Base-by-base conservation (phyloP, 78 protist species). In the Guillardia theta region DNA sequence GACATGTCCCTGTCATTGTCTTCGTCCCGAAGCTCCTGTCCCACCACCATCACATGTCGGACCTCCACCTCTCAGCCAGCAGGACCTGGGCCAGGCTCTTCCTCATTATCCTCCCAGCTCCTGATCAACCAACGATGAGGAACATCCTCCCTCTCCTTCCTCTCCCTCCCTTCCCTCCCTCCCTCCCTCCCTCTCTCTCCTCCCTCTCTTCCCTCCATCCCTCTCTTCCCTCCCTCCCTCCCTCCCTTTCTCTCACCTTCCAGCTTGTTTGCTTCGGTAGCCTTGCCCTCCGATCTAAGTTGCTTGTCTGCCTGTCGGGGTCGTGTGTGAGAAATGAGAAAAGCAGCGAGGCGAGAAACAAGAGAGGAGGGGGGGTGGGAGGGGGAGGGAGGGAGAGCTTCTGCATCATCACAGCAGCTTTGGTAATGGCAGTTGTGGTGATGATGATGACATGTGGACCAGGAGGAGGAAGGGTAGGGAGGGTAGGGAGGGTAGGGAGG, bases 61-160 rank as follows among this genome's bases (percentile, higher is more conserved):
- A n/a, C n/a, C n/a, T n/a, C n/a, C n/a, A n/a, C n/a, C n/a, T n/a
- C n/a, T n/a, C n/a, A n/a, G n/a, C n/a, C n/a, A n/a, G n/a, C n/a
- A n/a, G n/a, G n/a, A n/a, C n/a, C 80, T 64, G 80, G 43, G 90
- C 90, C 0, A 78, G 9, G 18, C 45, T 43, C 48, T 78, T 78
- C 4, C 90, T 46, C 90, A 78, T 78, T 15, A 78, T 8, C 53
- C 90, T 46, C 45, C 90, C 90, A 10, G 90, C 90, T 5, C 90
- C 48, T n/a, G n/a, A n/a, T n/a, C n/a, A n/a, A n/a, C n/a, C n/a
- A n/a, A n/a, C n/a, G 58, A 50, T 10, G 58, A 50, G 58, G 58
- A 15, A 15, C 58, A 10, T 50, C 30, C 58, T 50, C 15, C 58
- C 58, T 15, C 58, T 50, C 58, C 10, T 10, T 15, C 15, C 58